Evolutionary conservation across 352 stramenopile genomes (phyloP), one percentile per base, ranked within the genome.

Genomic region (Saprolegnia diclina): DNA sequence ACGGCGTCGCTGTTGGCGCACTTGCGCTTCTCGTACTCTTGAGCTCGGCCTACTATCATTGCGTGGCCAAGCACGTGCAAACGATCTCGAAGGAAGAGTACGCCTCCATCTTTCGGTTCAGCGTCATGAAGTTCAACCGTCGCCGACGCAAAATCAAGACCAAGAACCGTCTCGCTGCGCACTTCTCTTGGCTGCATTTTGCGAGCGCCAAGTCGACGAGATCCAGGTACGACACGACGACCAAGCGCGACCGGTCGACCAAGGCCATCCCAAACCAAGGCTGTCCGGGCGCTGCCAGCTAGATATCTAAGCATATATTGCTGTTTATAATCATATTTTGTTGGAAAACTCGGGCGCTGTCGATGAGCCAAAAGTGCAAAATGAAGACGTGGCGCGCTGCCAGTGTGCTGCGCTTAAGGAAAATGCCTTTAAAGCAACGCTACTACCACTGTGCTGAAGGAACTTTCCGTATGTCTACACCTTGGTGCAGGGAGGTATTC

Each of bases 81-180:
- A 62, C 54, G 7, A 22, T 62, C 26, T 62, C 54, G 5, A 38
- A 44, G 14, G 54, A 62, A 62, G 54, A 62, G 35, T 62, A 62
- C 54, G 11, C 54, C 21, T 62, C 54, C 21, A 62, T 62, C 24
- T 62, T 62, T 44, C 22, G 32, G 22, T 62, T 62, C 35, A 40
- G 54, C 24, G 54, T 62, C 54, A 62, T 62, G 54, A 62, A 44
- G 35, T 40, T 40, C 54, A 62, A 62, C n/a, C 6, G 11, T 0
- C 16, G 10, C 10, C 54, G 54, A n/a, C 26, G 24, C 13, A 62
- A 62, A 44, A 9, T 7, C 11, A 62, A 32, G 54, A 19, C 42
- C 11, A 48, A n/a, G 42, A 48, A 3, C 11, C 11, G 42, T 7
- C 4, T n/a, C 11, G 1, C 42, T n/a, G 42, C 11, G 42, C 42